Percentiles rank a stretch among this genome's conserved stretches.
phyloP scores from a whole-genome alignment of 176 grass and related monocot genomes.

The Elaeis guineensis region DNA sequence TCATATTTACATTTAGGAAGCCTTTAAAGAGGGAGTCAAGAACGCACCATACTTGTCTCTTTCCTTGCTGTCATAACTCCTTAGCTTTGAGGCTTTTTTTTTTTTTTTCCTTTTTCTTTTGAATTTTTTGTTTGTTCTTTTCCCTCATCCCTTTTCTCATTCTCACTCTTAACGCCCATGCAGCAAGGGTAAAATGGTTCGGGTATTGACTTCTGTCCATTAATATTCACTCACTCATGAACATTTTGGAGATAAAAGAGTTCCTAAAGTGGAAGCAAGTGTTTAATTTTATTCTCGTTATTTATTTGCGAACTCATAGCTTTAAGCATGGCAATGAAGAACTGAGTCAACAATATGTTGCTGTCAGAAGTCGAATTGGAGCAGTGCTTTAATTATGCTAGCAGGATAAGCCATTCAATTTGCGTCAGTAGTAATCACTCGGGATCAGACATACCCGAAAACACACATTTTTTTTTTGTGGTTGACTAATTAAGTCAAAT shows the following conservation, averaged over 20 bases:
- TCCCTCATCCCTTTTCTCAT: neutral
- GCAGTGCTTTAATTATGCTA: too few species aligned
- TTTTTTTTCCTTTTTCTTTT: too few species aligned
- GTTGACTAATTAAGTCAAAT: too few species aligned
- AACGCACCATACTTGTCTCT: conserved; percentile 61
- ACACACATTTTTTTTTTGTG: too few species aligned
- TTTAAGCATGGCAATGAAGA: too few species aligned
- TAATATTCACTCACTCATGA: conserved; percentile 6
- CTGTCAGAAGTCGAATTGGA: too few species aligned
- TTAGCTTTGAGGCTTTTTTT: too few species aligned
- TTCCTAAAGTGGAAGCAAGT: neutral
- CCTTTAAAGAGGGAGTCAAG: conserved; percentile 61
- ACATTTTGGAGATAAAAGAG: conserved; percentile 5
- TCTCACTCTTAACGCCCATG: neutral
- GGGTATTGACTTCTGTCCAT: conserved; percentile 80
- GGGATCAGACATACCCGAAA: too few species aligned
- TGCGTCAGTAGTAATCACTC: too few species aligned
- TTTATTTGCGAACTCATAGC: too few species aligned
- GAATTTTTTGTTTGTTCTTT: neutral
- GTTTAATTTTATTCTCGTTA: neutral
- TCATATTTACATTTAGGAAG: conserved; percentile 27
- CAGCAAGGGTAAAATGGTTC: conserved; percentile 78
- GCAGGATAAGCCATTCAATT: too few species aligned
- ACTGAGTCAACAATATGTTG: too few species aligned
- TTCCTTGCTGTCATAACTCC: conserved; percentile 30